A percentile compares a stretch with the other conserved stretches of the same genome.
phyloP scores from a whole-genome alignment of 2,329 filamentous ascomycete genomes.

The Purpureocillium lavendulum region DNA sequence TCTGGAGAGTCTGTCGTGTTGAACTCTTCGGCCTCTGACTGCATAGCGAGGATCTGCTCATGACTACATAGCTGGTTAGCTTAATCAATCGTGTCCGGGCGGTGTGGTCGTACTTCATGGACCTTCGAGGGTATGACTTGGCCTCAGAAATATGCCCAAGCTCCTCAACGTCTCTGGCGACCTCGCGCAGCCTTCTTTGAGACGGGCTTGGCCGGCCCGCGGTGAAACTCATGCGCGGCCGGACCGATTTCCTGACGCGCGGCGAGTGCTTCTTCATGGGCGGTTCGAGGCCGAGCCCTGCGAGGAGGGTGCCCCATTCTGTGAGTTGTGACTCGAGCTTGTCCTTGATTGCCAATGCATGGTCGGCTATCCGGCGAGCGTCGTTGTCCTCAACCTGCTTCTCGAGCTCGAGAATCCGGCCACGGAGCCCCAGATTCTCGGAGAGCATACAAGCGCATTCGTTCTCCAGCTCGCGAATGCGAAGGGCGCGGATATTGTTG shows the following conservation, averaged over 20 bases:
- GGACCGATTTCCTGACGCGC: constrained; percentile 29
- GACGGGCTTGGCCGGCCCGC: constrained; percentile 36
- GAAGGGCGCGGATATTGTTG: constrained; percentile 69
- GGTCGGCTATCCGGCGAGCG: constrained; percentile 51
- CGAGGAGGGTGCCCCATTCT: constrained; percentile 61
- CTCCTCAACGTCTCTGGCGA: constrained; percentile 45
- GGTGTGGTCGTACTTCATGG: constrained; percentile 49
- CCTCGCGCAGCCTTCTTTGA: constrained; percentile 47
- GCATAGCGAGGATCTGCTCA: constrained; percentile 55
- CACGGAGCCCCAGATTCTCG: constrained; percentile 69
- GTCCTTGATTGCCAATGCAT: constrained; percentile 60
- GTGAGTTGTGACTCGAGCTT: constrained; percentile 64
- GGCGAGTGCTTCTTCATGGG: constrained; percentile 40
- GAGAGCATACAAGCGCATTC: constrained; percentile 66
- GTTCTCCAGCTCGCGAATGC: constrained; percentile 68
- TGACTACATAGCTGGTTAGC: constrained; percentile 28
- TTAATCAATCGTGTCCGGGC: neutral
- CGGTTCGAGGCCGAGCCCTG: constrained; percentile 54
- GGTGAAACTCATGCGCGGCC: constrained; percentile 32
- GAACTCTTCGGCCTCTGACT: constrained; percentile 34
- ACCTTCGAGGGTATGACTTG: constrained; percentile 58
- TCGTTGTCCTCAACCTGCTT: constrained; percentile 56
- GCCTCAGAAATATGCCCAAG: constrained; percentile 55
- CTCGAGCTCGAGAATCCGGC: constrained; percentile 62
- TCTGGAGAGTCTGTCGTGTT: constrained; percentile 54